A percentile compares a stretch with the other conserved stretches of the same genome.
These are phyloP conservation scores for Globisporangium carolinianum DNA, from an alignment of 352 stramenopile genomes.

Conservation along the genomic window DNA sequence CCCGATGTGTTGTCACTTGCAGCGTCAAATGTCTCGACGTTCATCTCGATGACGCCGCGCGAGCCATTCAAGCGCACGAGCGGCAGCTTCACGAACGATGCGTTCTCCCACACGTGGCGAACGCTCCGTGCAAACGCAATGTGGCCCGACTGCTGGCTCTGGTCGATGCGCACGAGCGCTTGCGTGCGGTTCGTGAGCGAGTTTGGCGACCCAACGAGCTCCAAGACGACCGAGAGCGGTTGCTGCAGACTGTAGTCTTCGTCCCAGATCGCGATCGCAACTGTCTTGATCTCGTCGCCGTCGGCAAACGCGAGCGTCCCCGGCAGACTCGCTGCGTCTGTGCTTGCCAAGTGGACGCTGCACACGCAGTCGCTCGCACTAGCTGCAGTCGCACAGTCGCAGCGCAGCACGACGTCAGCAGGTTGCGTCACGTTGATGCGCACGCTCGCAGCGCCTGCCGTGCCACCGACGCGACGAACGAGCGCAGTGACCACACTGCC, in stretches of 20 bases:
- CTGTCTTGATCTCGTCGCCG: conserved; percentile 25
- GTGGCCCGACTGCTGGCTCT: conserved; percentile 23
- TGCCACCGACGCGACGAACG: conserved; percentile 27
- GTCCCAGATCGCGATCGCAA: conserved; percentile 32
- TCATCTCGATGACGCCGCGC: conserved; percentile 24
- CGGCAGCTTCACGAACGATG: conserved; percentile 27
- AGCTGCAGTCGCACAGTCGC: conserved; percentile 9
- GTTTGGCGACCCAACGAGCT: conserved; percentile 11
- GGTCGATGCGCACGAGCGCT: conserved; percentile 22
- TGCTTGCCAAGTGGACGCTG: conserved; percentile 19
- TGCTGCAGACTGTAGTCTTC: conserved; percentile 22
- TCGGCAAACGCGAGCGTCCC: conserved; percentile 34
- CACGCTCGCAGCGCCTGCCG: conserved; percentile 22
- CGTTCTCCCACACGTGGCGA: conserved; percentile 26
- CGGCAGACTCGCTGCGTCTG: conserved; percentile 6
- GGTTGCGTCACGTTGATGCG: conserved; percentile 26
- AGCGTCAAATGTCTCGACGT: conserved; percentile 48
- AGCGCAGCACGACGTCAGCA: conserved; percentile 21
- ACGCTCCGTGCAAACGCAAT: conserved; percentile 21
- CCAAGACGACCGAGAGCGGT: conserved; percentile 13
- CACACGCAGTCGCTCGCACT: conserved; percentile 24
- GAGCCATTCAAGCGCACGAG: conserved; percentile 49
- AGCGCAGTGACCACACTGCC: conserved; percentile 15
- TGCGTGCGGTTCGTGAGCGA: conserved; percentile 15
- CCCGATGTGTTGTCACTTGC: conserved; percentile 9